A percentile compares a stretch with the other conserved stretches of the same genome.
Evolutionary conservation across 495 filamentous ascomycete species (phyloP).

Genomic region (Podospora sp.): DNA sequence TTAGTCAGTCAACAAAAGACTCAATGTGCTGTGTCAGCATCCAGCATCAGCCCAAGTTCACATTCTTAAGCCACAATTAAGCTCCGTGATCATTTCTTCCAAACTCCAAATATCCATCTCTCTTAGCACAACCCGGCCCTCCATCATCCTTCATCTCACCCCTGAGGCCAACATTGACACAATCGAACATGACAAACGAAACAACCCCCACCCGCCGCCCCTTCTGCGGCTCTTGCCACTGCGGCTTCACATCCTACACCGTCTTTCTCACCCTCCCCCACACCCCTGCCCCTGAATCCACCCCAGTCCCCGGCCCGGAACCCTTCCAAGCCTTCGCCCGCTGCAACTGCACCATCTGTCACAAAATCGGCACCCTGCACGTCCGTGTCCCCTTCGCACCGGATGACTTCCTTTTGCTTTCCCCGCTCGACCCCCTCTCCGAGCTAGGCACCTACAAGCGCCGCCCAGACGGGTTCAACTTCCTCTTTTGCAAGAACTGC

Average conservation of each 20-base stretch:
- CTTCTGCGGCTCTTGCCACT: constrained; percentile 43
- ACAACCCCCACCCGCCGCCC: constrained; percentile 25
- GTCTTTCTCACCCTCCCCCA: constrained; percentile 38
- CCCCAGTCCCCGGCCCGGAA: constrained; percentile 12
- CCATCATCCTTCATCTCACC: not conserved
- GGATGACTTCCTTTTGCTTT: constrained; percentile 39
- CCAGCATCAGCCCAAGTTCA: not conserved
- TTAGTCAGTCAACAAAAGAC: not conserved
- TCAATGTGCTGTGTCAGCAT: not conserved
- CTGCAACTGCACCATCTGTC: constrained; percentile 43
- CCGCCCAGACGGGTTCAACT: constrained; percentile 27
- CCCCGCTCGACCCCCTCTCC: constrained; percentile 30
- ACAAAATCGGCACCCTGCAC: constrained; percentile 40
- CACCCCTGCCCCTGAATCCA: constrained; percentile 5
- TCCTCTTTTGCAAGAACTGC: constrained; percentile 39
- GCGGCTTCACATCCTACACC: constrained; percentile 34
- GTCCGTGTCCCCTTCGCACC: constrained; percentile 32
- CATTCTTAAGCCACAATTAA: not conserved
- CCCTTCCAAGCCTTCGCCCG: constrained; percentile 30
- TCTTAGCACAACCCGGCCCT: not conserved
- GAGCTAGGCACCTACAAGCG: constrained; percentile 35
- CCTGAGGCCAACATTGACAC: not conserved
- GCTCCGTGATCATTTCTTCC: not conserved
- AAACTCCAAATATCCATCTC: not conserved
- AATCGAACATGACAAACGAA: not conserved